Percentiles rank a stretch among this genome's conserved stretches.
phyloP scores from a whole-genome alignment of 495 filamentous ascomycete species.

The Hapsidospora chrysogenum region DNA sequence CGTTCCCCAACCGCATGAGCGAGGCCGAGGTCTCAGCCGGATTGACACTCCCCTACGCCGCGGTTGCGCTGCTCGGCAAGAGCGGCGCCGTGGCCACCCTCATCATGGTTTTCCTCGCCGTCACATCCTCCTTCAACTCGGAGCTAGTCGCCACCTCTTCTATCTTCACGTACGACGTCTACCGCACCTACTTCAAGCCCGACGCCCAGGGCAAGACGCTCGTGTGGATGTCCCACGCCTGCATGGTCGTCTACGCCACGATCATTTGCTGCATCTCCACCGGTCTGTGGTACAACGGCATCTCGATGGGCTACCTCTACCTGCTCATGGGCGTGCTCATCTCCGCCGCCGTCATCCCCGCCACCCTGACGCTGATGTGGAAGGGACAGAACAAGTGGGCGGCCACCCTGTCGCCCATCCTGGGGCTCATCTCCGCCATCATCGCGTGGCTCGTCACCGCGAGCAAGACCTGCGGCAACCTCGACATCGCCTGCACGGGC shows the following conservation, averaged over 20 bases:
- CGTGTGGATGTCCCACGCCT: slow-evolving; percentile 28
- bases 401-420: slow-evolving; percentile 40
- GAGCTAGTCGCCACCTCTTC: slow-evolving; percentile 38
- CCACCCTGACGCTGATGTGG: slow-evolving; percentile 53
- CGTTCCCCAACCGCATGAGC: slow-evolving; percentile 32
- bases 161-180: slow-evolving; percentile 38
- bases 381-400: slow-evolving; percentile 47
- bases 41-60: slow-evolving; percentile 26
- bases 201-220: slow-evolving; percentile 22
- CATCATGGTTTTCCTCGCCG: slow-evolving; percentile 36
- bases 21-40: slow-evolving; percentile 25
- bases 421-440: slow-evolving; percentile 45
- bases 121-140: slow-evolving; percentile 28
- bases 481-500: slow-evolving; percentile 46
- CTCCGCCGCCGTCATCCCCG: slow-evolving; percentile 54
- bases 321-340: slow-evolving; percentile 60
- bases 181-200: slow-evolving; percentile 35
- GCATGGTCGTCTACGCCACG: slow-evolving; percentile 28
- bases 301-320: slow-evolving; percentile 46
- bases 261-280: slow-evolving; percentile 21
- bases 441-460: slow-evolving; percentile 60
- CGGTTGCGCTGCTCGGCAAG: slow-evolving; percentile 29
- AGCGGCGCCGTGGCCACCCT: slow-evolving; percentile 30
- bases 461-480: slow-evolving; percentile 39
- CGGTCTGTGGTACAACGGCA: slow-evolving; percentile 29